Evolutionary conservation across 306 rosid genomes (phyloP), one percentile per base, ranked within the genome.

Genomic region (Elaeagnus macrophylla): DNA sequence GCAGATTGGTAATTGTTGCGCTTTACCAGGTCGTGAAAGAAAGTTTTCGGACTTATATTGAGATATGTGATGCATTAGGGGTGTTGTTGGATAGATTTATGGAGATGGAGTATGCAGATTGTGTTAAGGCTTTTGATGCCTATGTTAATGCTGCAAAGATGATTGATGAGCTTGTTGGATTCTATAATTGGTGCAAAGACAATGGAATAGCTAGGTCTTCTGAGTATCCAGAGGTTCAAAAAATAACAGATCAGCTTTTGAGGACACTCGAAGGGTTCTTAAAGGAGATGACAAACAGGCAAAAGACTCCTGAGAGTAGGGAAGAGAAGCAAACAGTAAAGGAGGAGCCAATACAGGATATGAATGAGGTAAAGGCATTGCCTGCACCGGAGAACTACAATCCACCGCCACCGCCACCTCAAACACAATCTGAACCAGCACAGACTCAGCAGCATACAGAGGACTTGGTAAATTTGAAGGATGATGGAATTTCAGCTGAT

Each of bases 131-230:
- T 25, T 89, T 86, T 53, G 80, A 85, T 58, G 71, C 62, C 56
- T 89, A 81, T 70, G 90, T 81, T 5, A 44, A 38, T 54, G 81
- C 90, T 2, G 80, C 88, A 0, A 90, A 81, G 71, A 67, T 64
- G 75, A 75, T 83, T 56, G 90, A 86, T 73, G 88, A 77, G 57
- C 77, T 90, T 9, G 77, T 54, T 10, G 83, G 53, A 45, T 89
- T 89, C 74, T 86, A 86, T 42, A 62, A 65, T 61, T 86, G 89
- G 97, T 89, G 94, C 50, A 89, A 81, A 69, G 89, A 83, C 46
- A 56, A 55, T 61, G 95, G 97, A 13, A 72, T 89, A 61, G 85
- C 88, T 2, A 59, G 77, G 73, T 73, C 97, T 9, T 83, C 93
- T 3, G 95, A 89, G 74, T 89, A 66, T 60, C 95, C 97, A 20